phyloP scores from a whole-genome alignment of 2,329 filamentous ascomycete genomes.

The Penicillium sp. region DNA sequence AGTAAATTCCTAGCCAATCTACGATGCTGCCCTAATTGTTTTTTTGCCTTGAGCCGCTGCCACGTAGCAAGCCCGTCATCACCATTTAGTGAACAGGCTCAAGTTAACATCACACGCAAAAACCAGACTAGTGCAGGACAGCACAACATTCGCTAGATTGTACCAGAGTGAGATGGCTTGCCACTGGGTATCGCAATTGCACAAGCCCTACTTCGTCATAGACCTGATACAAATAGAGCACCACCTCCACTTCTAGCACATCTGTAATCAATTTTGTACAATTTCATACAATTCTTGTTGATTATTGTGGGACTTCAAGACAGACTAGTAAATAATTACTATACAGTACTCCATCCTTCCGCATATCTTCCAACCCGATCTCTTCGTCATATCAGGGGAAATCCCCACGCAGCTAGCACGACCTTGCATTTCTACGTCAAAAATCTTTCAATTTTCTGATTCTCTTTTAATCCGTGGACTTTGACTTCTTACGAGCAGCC shows the following conservation, averaged over 20 bases:
- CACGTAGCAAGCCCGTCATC: conserved; percentile 13
- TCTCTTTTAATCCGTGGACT: neutral
- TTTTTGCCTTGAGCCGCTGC: conserved; percentile 13
- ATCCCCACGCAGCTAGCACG: conserved; percentile 9
- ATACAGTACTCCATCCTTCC: conserved; percentile 1
- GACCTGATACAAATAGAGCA: neutral
- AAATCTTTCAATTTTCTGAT: conserved; percentile 1
- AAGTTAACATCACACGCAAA: neutral
- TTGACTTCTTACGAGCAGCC: neutral
- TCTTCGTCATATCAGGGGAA: conserved; percentile 21
- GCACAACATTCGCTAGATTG: neutral
- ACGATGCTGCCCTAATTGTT: neutral
- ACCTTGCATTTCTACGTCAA: neutral
- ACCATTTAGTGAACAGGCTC: neutral
- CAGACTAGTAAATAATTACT: conserved; percentile 1
- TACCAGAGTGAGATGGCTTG: neutral
- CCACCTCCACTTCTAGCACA: neutral
- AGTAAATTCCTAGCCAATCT: neutral
- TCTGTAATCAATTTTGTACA: neutral
- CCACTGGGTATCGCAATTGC: neutral
- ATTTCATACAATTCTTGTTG: neutral
- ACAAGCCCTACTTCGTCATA: neutral
- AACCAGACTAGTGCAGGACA: neutral
- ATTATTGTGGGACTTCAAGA: conserved; percentile 3
- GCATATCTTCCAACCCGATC: conserved; percentile 2